Evolutionary conservation across 352 stramenopile genomes (phyloP).

Genomic region (Phytophthora rubi): DNA sequence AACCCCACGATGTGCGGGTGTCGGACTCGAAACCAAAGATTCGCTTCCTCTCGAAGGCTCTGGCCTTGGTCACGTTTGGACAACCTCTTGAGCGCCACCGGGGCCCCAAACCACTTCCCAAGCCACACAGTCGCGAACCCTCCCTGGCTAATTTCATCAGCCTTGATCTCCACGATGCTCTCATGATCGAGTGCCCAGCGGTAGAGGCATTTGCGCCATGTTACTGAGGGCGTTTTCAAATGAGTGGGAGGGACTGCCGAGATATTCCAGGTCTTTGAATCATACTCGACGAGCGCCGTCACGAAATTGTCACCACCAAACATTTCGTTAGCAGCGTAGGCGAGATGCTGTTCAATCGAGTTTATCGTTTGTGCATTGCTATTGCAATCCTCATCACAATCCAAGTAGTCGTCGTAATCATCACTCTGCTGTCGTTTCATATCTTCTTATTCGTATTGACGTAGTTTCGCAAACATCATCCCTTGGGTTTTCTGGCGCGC

Average conservation of each 20-base stretch:
- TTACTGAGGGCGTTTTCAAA: neutral
- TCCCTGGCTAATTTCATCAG: neutral
- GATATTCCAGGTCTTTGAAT: neutral
- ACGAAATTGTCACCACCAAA: neutral
- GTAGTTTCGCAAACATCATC: neutral
- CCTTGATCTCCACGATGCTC: neutral
- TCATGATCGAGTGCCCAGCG: neutral
- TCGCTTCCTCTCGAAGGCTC: constrained; percentile 24
- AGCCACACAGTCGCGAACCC: constrained; percentile 6
- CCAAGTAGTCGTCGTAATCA: neutral
- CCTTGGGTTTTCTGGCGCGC: neutral
- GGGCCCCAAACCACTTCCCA: constrained; percentile 12
- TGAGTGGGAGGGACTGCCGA: neutral
- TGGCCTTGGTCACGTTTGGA: neutral
- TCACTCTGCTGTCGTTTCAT: neutral
- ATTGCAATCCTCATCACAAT: neutral
- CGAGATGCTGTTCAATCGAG: neutral
- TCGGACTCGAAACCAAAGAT: constrained; percentile 34
- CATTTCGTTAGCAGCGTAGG: neutral
- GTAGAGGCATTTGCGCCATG: neutral
- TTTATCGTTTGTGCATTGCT: neutral
- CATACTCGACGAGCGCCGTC: neutral
- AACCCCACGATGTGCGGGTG: constrained; percentile 44
- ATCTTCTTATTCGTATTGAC: neutral
- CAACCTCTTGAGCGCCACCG: constrained; percentile 25